Base-by-base conservation (phyloP, 2,329 filamentous ascomycete genomes). In the Fusarium citri region DNA sequence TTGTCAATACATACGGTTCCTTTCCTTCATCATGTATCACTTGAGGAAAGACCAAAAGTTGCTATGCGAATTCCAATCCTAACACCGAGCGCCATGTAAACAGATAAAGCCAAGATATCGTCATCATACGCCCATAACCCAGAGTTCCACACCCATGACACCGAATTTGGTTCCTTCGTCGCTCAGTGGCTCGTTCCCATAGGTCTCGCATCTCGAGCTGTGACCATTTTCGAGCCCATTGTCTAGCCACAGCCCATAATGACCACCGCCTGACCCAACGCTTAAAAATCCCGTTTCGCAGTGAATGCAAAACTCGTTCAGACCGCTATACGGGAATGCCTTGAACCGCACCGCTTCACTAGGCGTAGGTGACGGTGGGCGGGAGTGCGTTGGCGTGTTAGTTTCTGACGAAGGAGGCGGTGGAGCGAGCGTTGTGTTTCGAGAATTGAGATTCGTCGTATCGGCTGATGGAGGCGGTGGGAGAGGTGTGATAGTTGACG, bases 221-320 rank as follows among this genome's bases (percentile, higher is more conserved):
- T 97, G 89, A 5, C 96, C 96, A 60, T 91, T 88, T 68, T 95
- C 92, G 47, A 98, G 88, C 20, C 88, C 89, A 72, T 95, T 92
- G 78, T 98, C 93, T 15, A 99, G 86, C 96, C 96, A 98, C 8
- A 99, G 83, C 4, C 96, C 96, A 78, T 96, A 98, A 74, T 92
- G 92, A 1, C 96, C 95, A 73, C 97, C 94, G 45, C 86, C 93
- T 58, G 94, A 95, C 14, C 96, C 96, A 22, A 98, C 86, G 75
- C 92, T 96, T 16, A 99, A 80, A 78, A 92, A 98, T 25, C 90
- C 88, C 5, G 89, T 85, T 81, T 98, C 94, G 80, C 95, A 98
- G 76, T 97, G 92, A 72, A 98, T 96, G 83, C 95, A 94, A 78
- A 97, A 99, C 80, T 98, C 96, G 79, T 99, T 98, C 42, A 97